Evolutionary conservation across 1,284 basidiomycete genomes (phyloP), one percentile per base, ranked within the genome.

Genomic region (Rhizoctonia solani): DNA sequence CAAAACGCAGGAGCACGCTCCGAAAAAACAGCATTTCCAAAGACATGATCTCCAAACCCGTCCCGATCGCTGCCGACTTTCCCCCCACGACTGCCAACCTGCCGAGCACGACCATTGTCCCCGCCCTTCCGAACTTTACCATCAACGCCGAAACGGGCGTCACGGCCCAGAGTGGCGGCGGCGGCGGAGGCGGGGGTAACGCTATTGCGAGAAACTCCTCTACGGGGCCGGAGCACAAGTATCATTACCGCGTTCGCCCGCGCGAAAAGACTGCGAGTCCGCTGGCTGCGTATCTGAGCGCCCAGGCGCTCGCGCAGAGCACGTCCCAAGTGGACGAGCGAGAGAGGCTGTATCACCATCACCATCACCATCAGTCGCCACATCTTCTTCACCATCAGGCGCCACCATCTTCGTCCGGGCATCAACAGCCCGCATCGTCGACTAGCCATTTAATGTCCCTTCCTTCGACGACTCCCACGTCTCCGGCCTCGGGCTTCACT

Each of bases 11-110:
- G 16, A n/a, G n/a, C n/a, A 65, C 59, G 1, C 37, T 65, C 14
- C 8, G 42, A 27, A 50, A 50, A 44, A 50, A 37, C n/a, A 39
- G 44, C 16, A 44, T 65, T 29, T 3, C 39, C 3, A 65, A 65
- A 44, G 49, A 52, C 34, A 65, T 65, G 59, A 65, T 65, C 13
- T 65, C 59, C 34, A 65, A 65, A 25, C 59, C 59, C 21, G 49
- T 53, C 1, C 59, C 59, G 1, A 49, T 65, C 14, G 59, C 59
- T 16, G 37, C 59, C 9, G 59, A 65, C 27, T 65, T 65, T 19
- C 59, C 59, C 0, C 59, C 59, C 0, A 52, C 49, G 8, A 53
- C 59, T 3, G 47, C 59, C 11, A 27, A 47, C 13, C 46, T 46
- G n/a, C 49, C 49, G 2, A 49, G 47, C 30, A 65, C 47, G n/a